These are phyloP conservation scores for Synchytrium microbalum DNA, from an alignment of 371 early-diverging fungal species.

Conservation along the genomic window DNA sequence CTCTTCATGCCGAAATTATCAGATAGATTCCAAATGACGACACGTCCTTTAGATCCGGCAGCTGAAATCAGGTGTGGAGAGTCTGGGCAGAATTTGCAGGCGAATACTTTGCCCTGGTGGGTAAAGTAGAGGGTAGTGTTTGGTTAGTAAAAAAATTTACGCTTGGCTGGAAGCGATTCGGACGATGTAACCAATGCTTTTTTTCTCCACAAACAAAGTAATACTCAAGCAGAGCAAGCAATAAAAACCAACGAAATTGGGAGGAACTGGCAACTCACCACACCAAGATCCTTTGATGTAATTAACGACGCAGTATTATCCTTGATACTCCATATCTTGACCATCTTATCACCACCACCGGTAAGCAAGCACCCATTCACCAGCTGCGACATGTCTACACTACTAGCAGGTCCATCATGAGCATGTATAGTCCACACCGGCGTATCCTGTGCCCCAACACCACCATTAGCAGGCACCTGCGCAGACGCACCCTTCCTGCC, in stretches of 20 bases:
- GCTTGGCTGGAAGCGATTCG: constrained; percentile 9
- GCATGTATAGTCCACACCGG: constrained; percentile 85
- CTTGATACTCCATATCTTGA: constrained; percentile 88
- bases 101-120: constrained; percentile 72
- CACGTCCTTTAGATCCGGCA: constrained; percentile 79
- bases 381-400: constrained; percentile 72
- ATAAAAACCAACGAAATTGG: too few relatives aligned
- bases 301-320: constrained; percentile 56
- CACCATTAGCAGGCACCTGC: background rate
- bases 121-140: constrained; percentile 7
- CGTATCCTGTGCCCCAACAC: constrained; percentile 18
- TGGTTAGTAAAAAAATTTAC: too few relatives aligned
- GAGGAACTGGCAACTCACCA: constrained; percentile 25
- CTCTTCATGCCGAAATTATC: constrained; percentile 72
- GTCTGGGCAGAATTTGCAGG: constrained; percentile 78
- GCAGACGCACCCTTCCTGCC: too few relatives aligned
- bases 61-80: constrained; percentile 73
- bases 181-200: too few relatives aligned
- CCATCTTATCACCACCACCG: constrained; percentile 79
- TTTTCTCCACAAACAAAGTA: constrained; percentile 10
- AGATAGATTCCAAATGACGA: constrained; percentile 85
- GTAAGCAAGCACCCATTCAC: constrained; percentile 78
- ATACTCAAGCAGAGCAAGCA: too few relatives aligned
- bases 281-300: constrained; percentile 71
- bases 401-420: constrained; percentile 55